Evolutionary conservation across 2,329 filamentous ascomycete species (phyloP).

Genomic region (Colletotrichum tropicale): DNA sequence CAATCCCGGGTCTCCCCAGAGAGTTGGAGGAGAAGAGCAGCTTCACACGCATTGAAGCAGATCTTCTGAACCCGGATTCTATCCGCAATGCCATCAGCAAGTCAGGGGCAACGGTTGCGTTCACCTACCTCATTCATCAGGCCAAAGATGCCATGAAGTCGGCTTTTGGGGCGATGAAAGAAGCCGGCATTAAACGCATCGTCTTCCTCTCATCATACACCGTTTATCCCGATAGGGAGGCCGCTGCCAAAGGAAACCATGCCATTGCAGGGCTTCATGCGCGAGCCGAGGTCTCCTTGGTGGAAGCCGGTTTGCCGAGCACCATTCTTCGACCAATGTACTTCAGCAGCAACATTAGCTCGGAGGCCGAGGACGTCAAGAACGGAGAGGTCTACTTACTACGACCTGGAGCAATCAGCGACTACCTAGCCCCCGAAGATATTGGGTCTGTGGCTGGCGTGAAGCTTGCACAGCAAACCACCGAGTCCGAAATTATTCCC

Average conservation of each 20-base stretch:
- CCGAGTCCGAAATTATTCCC: slow-evolving; percentile 33
- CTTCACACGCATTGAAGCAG: slow-evolving; percentile 45
- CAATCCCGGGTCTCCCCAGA: slow-evolving; percentile 29
- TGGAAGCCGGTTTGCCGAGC: slow-evolving; percentile 41
- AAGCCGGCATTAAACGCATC: slow-evolving; percentile 45
- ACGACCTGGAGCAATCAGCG: slow-evolving; percentile 32
- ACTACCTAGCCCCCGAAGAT: slow-evolving; percentile 45
- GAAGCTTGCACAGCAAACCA: slow-evolving; percentile 37
- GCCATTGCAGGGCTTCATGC: slow-evolving; percentile 46
- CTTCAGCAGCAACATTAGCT: slow-evolving; percentile 48
- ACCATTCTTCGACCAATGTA: slow-evolving; percentile 39
- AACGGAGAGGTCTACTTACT: slow-evolving; percentile 34
- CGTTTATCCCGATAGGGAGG: slow-evolving; percentile 29
- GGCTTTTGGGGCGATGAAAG: slow-evolving; percentile 45
- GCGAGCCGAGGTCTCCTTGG: slow-evolving; percentile 45
- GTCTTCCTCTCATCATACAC: slow-evolving; percentile 48
- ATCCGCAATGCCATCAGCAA: slow-evolving; percentile 42
- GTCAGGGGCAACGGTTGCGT: slow-evolving; percentile 49
- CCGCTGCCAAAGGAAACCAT: slow-evolving; percentile 26
- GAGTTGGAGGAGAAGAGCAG: slow-evolving; percentile 30
- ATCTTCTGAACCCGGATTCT: slow-evolving; percentile 45
- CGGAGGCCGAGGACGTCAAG: slow-evolving; percentile 29
- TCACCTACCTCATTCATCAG: slow-evolving; percentile 46
- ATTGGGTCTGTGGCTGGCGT: slow-evolving; percentile 47
- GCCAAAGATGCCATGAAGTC: slow-evolving; percentile 41